phyloP scores from a whole-genome alignment of 345 rosid genomes.

The Arabidopsis arenosa region DNA sequence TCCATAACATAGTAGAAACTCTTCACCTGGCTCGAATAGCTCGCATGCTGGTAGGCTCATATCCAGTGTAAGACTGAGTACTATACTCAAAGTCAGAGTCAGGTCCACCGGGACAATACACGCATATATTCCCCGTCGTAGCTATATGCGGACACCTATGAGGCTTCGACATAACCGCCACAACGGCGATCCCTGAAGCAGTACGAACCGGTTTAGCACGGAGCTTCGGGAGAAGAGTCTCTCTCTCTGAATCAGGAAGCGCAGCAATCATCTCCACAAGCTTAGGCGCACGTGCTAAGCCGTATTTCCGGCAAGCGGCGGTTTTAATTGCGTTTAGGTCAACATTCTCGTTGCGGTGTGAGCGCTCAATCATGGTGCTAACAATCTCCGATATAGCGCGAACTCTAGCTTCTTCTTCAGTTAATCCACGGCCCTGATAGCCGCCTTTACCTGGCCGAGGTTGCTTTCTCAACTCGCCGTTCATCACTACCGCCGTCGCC shows the following conservation, averaged over 20 bases:
- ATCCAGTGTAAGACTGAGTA: conserved; percentile 98
- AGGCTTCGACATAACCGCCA: conserved; percentile 99
- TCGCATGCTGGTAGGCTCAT: conserved; percentile 99
- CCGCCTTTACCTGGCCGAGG: conserved; percentile 96
- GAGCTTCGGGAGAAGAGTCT: conserved; percentile 89
- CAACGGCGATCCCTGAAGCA: conserved; percentile 97
- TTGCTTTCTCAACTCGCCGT: conserved; percentile 58
- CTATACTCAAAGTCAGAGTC: conserved; percentile 99
- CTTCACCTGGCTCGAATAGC: conserved; percentile 96
- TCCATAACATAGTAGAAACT: background rate
- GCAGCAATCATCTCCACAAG: conserved; percentile 99
- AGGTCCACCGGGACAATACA: conserved; percentile 97
- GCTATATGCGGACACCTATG: conserved; percentile 98
- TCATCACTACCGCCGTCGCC: conserved; percentile 66
- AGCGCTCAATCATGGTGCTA: conserved; percentile 89
- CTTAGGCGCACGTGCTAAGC: conserved; percentile 91
- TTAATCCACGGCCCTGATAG: conserved; percentile 75
- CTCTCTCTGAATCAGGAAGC: conserved; percentile 89
- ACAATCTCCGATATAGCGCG: conserved; percentile 95
- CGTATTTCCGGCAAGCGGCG: conserved; percentile 93
- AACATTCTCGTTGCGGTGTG: conserved; percentile 88
- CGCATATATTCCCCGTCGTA: conserved; percentile 95
- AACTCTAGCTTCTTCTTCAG: conserved; percentile 95
- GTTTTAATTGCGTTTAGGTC: conserved; percentile 94
- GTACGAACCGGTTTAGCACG: conserved; percentile 98